Percentiles rank a stretch among this genome's conserved stretches.
These are phyloP conservation scores for Bocquillonia castaneifolia DNA, from an alignment of 441 rosid genomes.

Conservation along the genomic window DNA sequence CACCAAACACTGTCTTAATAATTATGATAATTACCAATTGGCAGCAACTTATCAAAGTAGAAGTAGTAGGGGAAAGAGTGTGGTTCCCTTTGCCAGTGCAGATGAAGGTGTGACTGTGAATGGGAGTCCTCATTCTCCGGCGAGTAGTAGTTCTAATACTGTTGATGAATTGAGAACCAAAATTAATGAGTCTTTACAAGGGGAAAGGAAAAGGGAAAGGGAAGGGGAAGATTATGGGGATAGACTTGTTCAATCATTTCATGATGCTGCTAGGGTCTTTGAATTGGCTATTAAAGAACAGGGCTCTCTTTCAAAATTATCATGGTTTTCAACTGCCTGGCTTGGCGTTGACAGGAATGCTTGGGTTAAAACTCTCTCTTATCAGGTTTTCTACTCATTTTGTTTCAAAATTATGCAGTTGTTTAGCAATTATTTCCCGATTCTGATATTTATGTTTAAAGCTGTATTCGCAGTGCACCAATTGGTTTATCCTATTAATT, in stretches of 20 bases:
- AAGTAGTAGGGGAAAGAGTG: conserved; percentile 34
- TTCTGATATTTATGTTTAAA: too few species aligned
- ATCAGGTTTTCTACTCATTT: too few species aligned
- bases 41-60: conserved; percentile 29
- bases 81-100: conserved; percentile 50
- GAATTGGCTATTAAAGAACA: conserved; percentile 74
- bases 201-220: too few species aligned
- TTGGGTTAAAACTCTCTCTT: conserved; percentile 87
- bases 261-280: conserved; percentile 86
- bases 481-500: too few species aligned
- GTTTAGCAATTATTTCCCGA: too few species aligned
- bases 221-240: conserved; percentile 60
- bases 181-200: conserved; percentile 61
- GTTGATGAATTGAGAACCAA: conserved; percentile 74
- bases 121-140: conserved; percentile 48
- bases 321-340: conserved; percentile 92
- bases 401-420: too few species aligned
- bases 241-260: conserved; percentile 79
- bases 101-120: conserved; percentile 79
- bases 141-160: conserved; percentile 43
- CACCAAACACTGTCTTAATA: conserved; percentile 23
- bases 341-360: conserved; percentile 77
- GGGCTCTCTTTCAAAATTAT: conserved; percentile 46
- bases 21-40: too few species aligned
- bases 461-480: too few species aligned